Conservation (phyloP, 139 green algal genomes). For the Gonium pectorale region DNA sequence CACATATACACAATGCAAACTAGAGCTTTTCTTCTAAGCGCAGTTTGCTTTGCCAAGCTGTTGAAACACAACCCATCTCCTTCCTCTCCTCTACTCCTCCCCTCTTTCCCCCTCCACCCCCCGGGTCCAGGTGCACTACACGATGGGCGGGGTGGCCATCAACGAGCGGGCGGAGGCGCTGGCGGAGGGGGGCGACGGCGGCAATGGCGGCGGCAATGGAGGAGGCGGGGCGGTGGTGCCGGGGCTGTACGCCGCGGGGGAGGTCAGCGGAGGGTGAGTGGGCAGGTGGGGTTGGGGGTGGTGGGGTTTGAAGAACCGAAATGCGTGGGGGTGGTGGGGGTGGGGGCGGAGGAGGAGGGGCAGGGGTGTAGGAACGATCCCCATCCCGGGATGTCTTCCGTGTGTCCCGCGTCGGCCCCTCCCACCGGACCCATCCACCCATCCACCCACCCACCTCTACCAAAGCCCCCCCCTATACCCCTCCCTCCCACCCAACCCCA, state of each 20-base stretch:
- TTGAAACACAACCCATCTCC: too few relatives aligned
- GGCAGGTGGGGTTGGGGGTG: too few relatives aligned
- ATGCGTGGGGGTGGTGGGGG: not conserved
- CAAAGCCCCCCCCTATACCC: not conserved
- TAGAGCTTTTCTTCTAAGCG: too few relatives aligned
- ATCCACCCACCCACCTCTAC: too few relatives aligned
- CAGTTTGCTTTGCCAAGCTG: too few relatives aligned
- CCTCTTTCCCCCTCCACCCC: not conserved
- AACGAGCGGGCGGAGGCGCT: conserved; percentile 51
- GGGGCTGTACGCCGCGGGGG: conserved; percentile 81
- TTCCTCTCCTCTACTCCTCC: not conserved
- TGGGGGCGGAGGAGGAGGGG: not conserved
- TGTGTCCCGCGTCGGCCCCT: too few relatives aligned
- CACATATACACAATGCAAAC: too few relatives aligned
- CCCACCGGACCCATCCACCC: too few relatives aligned
- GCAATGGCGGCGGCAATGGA: conserved; percentile 28
- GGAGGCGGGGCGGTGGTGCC: conserved; percentile 46
- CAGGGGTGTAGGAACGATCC: too few relatives aligned
- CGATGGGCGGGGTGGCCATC: conserved; percentile 80
- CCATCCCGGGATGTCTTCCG: too few relatives aligned
- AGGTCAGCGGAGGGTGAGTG: conserved; percentile 78
- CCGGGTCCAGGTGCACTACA: conserved; percentile 85
- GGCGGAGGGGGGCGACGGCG: not conserved
- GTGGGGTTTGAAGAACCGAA: not conserved
- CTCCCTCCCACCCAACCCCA: not conserved